Percentiles rank a stretch among this genome's conserved stretches.
Evolutionary conservation across 2,329 filamentous ascomycete genomes (phyloP).

Genomic region (Phaeoacremonium minimum): DNA sequence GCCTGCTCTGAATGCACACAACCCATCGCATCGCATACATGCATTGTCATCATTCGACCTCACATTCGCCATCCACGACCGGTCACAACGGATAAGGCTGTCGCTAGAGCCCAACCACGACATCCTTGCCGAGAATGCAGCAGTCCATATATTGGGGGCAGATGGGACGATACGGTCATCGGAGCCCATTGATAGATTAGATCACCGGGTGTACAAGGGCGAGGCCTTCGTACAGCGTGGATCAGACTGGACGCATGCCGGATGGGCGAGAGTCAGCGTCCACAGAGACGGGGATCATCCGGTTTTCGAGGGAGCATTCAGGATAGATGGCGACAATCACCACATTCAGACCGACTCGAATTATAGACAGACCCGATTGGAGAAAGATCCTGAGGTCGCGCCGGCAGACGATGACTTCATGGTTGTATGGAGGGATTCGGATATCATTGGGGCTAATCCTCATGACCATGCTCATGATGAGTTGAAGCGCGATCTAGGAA

Average conservation of each 20-base stretch:
- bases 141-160: constrained; percentile 64
- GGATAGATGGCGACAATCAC: constrained; percentile 75
- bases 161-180: constrained; percentile 64
- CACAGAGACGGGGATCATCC: constrained; percentile 71
- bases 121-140: constrained; percentile 72
- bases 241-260: constrained; percentile 70
- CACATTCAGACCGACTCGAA: constrained; percentile 74
- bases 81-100: constrained; percentile 68
- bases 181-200: constrained; percentile 67
- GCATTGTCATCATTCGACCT: constrained; percentile 81
- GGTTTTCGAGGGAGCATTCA: constrained; percentile 87
- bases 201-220: constrained; percentile 83
- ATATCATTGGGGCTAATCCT: constrained; percentile 49
- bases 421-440: constrained; percentile 89
- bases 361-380: constrained; percentile 69
- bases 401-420: constrained; percentile 65
- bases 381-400: constrained; percentile 64
- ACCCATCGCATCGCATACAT: constrained; percentile 73
- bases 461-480: constrained; percentile 45
- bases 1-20: constrained; percentile 61
- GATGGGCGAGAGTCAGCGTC: constrained; percentile 82
- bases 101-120: constrained; percentile 87
- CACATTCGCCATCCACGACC: constrained; percentile 68
- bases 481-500: constrained; percentile 53
- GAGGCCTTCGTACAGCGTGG: constrained; percentile 64